phyloP scores from a whole-genome alignment of 2,329 filamentous ascomycete species.

The Trichoderma gracile region DNA sequence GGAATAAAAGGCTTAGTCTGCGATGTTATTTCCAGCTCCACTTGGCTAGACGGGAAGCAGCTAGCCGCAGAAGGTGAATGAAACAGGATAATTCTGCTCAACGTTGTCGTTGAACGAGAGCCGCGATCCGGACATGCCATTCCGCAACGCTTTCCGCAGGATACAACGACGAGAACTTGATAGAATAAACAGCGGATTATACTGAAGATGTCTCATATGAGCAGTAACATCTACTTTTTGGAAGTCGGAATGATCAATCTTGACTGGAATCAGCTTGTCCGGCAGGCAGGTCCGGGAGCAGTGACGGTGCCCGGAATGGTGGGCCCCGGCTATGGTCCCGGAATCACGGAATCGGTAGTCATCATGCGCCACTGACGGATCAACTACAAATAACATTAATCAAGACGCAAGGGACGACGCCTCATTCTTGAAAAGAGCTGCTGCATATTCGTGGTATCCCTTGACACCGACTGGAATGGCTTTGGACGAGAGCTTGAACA shows the following conservation, averaged over 20 bases:
- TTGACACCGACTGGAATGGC: too few species aligned
- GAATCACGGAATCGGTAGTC: slow-evolving; percentile 23
- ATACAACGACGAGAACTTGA: not conserved
- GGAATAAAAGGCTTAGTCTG: slow-evolving; percentile 6
- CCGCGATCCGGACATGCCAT: not conserved
- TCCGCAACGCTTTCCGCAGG: not conserved
- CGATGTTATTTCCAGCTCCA: slow-evolving; percentile 16
- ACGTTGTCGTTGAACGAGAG: not conserved
- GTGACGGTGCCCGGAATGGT: not conserved
- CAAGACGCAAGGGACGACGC: not conserved
- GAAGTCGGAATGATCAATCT: not conserved
- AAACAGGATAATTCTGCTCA: not conserved
- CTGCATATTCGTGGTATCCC: not conserved
- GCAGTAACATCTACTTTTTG: not conserved
- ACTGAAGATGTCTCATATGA: not conserved
- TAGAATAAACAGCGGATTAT: not conserved
- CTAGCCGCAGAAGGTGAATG: not conserved
- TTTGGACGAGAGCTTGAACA: too few species aligned
- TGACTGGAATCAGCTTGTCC: not conserved
- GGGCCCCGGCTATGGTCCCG: slow-evolving; percentile 5
- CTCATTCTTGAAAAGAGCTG: not conserved
- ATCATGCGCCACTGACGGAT: not conserved
- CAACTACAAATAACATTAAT: not conserved
- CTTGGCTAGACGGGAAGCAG: not conserved
- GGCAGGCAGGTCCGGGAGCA: not conserved